Base-by-base conservation (phyloP, 1,139 yeast species). In the Scheffersomyces lignicola region DNA sequence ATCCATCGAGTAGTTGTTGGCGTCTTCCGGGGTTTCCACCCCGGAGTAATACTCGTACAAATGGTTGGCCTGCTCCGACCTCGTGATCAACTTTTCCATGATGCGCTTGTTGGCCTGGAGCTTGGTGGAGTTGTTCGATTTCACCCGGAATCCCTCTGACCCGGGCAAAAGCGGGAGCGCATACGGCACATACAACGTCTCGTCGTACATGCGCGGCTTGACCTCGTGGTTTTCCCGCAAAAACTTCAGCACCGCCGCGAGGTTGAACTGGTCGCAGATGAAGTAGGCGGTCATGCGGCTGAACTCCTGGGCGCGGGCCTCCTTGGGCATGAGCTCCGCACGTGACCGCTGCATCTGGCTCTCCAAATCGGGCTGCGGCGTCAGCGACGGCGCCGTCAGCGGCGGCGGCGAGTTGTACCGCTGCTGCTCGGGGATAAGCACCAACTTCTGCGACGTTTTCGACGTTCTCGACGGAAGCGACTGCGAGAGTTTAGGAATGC, bases 1-100 rank as follows among this genome's bases (percentile, higher is more conserved):
- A 39, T 69, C 76, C 74, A 62, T 69, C 34, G 66, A 71, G 45
- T 76, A 76, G 48, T 78, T 78, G 41, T 76, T 72, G 6, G 78
- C 80, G 54, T 78, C 83, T 43, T 78, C 84, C 1, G 80, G 76
- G 0, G 83, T 76, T 45, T 80, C 86, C 3, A 79, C 85, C 5
- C 96, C 96, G 1, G 95, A 83, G 52, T 82, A 89, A 54, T 87
- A 90, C 51, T 89, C 97, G 54, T 82, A 89, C 54, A 89, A 86
- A 56, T 90, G 96, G 59, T 89, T 96, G 25, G 87, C 73, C 52
- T 82, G 89, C 57, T 89, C 97, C 32, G 87, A 80, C 31, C 76
- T 76, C 50, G 86, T 86, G 41, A 90, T 85, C 51, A 86, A 65
- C 34, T 80, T 78, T 53, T 89, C 97, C 78, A 88, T 74, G 58